Percentiles rank a stretch among this genome's conserved stretches.
phyloP scores from a whole-genome alignment of 495 filamentous ascomycete species.

The Cercophora sp. region DNA sequence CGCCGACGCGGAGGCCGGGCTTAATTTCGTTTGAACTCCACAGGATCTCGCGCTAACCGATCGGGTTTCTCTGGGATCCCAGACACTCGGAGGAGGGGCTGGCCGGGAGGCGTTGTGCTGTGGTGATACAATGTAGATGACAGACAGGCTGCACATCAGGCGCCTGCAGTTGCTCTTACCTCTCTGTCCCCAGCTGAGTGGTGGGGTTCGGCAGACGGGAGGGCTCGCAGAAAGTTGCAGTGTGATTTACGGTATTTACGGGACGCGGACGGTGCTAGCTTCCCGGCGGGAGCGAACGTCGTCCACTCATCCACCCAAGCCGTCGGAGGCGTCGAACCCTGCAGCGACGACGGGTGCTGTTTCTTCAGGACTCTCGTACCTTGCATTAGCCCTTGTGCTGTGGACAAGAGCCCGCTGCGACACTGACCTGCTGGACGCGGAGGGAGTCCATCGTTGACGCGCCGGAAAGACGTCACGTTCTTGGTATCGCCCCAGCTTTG shows the following conservation, averaged over 20 bases:
- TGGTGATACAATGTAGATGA: constrained; percentile 4
- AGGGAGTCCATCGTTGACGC: too few relatives aligned
- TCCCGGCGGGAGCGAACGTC: not conserved
- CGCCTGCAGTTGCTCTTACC: too few relatives aligned
- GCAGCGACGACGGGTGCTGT: constrained; percentile 1
- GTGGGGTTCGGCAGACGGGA: too few relatives aligned
- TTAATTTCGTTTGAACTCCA: not conserved
- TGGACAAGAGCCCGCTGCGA: constrained; percentile 11
- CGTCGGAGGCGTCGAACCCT: not conserved
- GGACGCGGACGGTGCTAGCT: not conserved
- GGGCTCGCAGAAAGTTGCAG: constrained; percentile 1
- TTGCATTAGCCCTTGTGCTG: constrained; percentile 21
- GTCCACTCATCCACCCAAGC: constrained; percentile 1
- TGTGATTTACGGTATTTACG: not conserved
- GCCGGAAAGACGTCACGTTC: too few relatives aligned
- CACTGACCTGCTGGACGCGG: not conserved
- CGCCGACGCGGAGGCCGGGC: not conserved
- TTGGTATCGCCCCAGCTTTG: too few relatives aligned
- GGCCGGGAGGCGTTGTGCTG: not conserved
- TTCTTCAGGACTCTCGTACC: constrained; percentile 8
- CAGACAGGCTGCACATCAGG: not conserved
- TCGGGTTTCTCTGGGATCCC: not conserved
- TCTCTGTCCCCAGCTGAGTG: too few relatives aligned
- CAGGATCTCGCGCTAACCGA: not conserved
- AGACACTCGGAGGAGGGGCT: not conserved